Evolutionary conservation across 2,329 filamentous ascomycete genomes (phyloP).

Genomic region (Monilinia aucupariae): DNA sequence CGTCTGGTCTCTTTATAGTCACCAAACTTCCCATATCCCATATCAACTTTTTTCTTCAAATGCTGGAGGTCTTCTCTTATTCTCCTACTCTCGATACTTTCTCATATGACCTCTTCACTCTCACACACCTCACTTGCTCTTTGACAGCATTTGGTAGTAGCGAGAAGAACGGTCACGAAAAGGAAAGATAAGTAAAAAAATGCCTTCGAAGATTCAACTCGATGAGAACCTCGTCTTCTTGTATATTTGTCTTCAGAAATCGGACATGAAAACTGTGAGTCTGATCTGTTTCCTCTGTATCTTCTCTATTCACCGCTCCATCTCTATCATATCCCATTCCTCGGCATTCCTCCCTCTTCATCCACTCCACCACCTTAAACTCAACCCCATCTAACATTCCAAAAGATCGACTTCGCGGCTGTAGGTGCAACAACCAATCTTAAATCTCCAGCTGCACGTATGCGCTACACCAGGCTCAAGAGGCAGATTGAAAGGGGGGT

Average conservation of each 20-base stretch:
- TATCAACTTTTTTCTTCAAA: not conserved
- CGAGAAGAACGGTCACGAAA: not conserved
- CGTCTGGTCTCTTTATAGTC: not conserved
- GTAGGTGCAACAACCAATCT: conserved; percentile 35
- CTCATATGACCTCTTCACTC: not conserved
- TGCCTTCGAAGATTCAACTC: conserved; percentile 38
- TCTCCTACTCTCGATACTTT: not conserved
- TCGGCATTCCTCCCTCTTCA: not conserved
- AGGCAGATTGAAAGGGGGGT: conserved; percentile 34
- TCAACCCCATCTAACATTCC: not conserved
- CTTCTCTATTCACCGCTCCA: too few relatives aligned
- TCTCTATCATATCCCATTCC: too few relatives aligned
- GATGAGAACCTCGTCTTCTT: conserved; percentile 41
- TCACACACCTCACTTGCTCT: too few relatives aligned
- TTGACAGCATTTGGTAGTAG: not conserved
- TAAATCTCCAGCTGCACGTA: conserved; percentile 38
- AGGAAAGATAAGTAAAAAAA: conserved; percentile 16
- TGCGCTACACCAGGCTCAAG: conserved; percentile 37
- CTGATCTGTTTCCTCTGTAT: not conserved
- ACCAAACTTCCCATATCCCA: not conserved
- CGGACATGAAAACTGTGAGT: conserved; percentile 38
- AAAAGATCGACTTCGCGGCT: conserved; percentile 39
- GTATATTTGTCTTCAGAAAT: conserved; percentile 39
- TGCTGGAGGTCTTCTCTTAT: too few relatives aligned
- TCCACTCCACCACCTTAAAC: not conserved